phyloP scores from a whole-genome alignment of 768 basidiomycete species.

The Crassisporium funariophilum region DNA sequence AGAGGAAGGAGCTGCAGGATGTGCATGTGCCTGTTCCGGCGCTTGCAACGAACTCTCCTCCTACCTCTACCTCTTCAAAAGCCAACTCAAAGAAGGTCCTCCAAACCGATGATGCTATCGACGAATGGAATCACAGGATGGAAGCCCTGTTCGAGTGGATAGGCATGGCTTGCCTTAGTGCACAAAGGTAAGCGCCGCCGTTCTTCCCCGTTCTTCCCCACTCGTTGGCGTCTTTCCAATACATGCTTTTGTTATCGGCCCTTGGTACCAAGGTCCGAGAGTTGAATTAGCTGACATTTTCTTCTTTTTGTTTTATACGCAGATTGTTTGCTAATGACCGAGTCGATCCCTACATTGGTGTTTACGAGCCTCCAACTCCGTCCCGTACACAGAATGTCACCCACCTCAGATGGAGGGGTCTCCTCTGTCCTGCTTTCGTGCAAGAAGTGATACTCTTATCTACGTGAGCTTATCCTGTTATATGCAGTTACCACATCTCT shows the following conservation, averaged over 20 bases:
- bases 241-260: too few species aligned
- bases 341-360: constrained; percentile 67
- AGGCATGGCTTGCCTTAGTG: constrained; percentile 66
- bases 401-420: constrained; percentile 62
- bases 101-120: constrained; percentile 33
- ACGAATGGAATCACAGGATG: constrained; percentile 53
- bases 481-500: background rate
- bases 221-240: background rate
- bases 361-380: constrained; percentile 59
- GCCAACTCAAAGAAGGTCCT: constrained; percentile 2
- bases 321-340: constrained; percentile 66
- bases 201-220: background rate
- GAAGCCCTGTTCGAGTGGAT: constrained; percentile 68
- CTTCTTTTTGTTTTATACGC: background rate
- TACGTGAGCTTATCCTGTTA: constrained; percentile 24
- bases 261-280: background rate
- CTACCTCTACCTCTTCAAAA: constrained; percentile 15
- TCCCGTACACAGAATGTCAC: constrained; percentile 47
- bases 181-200: constrained; percentile 53
- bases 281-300: background rate
- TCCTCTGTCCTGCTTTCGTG: constrained; percentile 55
- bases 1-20: constrained; percentile 28
- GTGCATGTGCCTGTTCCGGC: constrained; percentile 43
- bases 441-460: constrained; percentile 49
- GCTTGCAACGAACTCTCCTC: constrained; percentile 31